A percentile compares a stretch with the other conserved stretches of the same genome.
These are phyloP conservation scores for Neurospora sp. DNA, from an alignment of 495 filamentous ascomycete genomes.

Conservation along the genomic window DNA sequence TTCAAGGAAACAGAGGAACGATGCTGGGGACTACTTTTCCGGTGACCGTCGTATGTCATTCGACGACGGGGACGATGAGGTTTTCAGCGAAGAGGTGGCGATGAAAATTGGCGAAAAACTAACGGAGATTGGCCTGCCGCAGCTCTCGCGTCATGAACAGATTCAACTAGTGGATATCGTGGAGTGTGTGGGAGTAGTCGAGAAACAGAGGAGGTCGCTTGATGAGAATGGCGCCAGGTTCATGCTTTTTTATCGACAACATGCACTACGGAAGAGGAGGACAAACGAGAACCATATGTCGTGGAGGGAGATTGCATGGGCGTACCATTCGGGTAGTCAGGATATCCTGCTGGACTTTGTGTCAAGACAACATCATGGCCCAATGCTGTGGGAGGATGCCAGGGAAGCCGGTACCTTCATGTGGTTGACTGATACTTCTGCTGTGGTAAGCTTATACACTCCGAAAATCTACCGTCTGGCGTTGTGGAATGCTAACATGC, in stretches of 20 bases:
- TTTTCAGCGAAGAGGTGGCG: constrained; percentile 66
- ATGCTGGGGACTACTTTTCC: constrained; percentile 15
- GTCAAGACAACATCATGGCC: constrained; percentile 65
- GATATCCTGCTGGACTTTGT: constrained; percentile 88
- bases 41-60: constrained; percentile 22
- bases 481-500: neutral
- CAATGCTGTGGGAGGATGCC: constrained; percentile 75
- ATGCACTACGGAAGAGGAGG: constrained; percentile 59
- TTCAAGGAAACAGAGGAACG: constrained; percentile 7
- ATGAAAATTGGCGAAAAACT: constrained; percentile 65
- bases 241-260: constrained; percentile 80
- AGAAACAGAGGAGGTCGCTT: constrained; percentile 82
- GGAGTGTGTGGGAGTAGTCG: constrained; percentile 78
- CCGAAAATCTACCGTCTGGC: neutral
- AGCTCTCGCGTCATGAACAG: constrained; percentile 80
- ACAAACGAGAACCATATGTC: constrained; percentile 59
- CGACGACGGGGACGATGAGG: constrained; percentile 45
- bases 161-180: constrained; percentile 80
- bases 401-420: constrained; percentile 85
- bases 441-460: constrained; percentile 50
- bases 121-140: constrained; percentile 62
- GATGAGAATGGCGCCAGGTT: constrained; percentile 90
- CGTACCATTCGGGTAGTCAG: constrained; percentile 82
- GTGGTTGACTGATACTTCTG: constrained; percentile 73
- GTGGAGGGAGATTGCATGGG: constrained; percentile 94